phyloP scores from a whole-genome alignment of 176 grass and related monocot species.

The Tuctoria greenei region DNA sequence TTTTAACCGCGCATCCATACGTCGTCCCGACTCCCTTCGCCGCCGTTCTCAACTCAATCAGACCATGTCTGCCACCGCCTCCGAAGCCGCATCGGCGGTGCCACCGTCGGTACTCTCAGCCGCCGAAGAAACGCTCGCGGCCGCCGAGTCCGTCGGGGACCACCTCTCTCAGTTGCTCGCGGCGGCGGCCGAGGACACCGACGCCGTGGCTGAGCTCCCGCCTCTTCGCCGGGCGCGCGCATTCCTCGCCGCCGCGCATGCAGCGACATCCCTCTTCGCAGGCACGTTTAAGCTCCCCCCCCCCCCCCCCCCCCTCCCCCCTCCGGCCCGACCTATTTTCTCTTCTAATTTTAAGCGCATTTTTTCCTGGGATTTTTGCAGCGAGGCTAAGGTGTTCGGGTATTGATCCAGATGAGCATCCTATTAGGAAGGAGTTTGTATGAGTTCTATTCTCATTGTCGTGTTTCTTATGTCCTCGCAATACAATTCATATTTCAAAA shows the following conservation, averaged over 20 bases:
- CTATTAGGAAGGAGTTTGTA: slow-evolving; percentile 82
- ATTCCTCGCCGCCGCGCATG: slow-evolving; percentile 69
- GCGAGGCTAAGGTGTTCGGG: slow-evolving; percentile 77
- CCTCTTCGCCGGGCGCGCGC: slow-evolving; percentile 58
- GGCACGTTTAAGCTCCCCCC: slow-evolving; percentile 23
- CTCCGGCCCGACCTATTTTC: not conserved
- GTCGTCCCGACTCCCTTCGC: not conserved
- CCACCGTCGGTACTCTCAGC: slow-evolving; percentile 49
- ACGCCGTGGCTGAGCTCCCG: slow-evolving; percentile 65
- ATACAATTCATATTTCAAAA: not conserved
- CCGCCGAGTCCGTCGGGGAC: slow-evolving; percentile 51
- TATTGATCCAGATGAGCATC: slow-evolving; percentile 73
- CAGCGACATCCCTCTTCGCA: slow-evolving; percentile 59
- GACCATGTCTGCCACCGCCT: slow-evolving; percentile 30
- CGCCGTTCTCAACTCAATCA: slow-evolving; percentile 9
- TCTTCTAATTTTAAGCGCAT: not conserved
- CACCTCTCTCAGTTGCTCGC: slow-evolving; percentile 63
- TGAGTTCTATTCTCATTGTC: slow-evolving; percentile 20
- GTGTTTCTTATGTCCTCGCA: not conserved
- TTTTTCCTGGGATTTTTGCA: slow-evolving; percentile 13
- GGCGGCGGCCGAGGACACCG: slow-evolving; percentile 46
- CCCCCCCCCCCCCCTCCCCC: slow-evolving; percentile 1
- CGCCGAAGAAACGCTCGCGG: slow-evolving; percentile 54
- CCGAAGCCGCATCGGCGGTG: slow-evolving; percentile 23
- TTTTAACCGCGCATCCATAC: not conserved